Evolutionary conservation across 2,329 filamentous ascomycete species (phyloP), one percentile per base, ranked within the genome.

Genomic region (Septoria petroselini): DNA sequence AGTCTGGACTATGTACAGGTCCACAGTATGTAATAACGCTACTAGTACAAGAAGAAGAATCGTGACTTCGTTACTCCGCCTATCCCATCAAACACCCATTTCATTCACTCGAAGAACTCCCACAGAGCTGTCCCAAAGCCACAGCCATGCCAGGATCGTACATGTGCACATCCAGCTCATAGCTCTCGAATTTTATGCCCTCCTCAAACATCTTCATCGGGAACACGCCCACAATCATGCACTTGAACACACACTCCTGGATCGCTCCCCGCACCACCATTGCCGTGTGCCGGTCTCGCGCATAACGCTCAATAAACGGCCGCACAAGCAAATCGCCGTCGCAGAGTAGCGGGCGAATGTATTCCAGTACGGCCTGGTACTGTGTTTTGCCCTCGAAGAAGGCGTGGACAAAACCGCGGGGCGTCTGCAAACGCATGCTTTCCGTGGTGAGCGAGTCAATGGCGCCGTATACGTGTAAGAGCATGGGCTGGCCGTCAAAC

Each of bases 221-320:
- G 45, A 52, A 52, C 3, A 52, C 2, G 12, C 50, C 50, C 3
- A 52, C 30, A n/a, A 52, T 41, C 21, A 44, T 30, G 27, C 50
- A 52, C 40, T 52, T 52, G 15, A 48, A 52, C 18, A 48, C 50
- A 30, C 43, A 48, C 8, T 52, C 50, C 34, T 52, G 50, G 17
- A 52, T 48, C 33, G 45, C 33, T 12, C 50, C 50, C 11, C 50
- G 21, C 25, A 52, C 17, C 4, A 44, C 50, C 40, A 48, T 52
- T 3, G 50, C 50, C 34, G 34, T 25, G 31, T 48, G 27, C 23
- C 31, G 40, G 25, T 52, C 39, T 17, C 49, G 38, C 33, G 42
- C 44, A 33, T 42, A 52, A 7, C 42, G 12, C 19, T 45, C 31
- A 33, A 48, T 37, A 18, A 52, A 52, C 9, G 50, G 50, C 14